These are phyloP conservation scores for Lasiodiplodia citricola DNA, from an alignment of 2,329 filamentous ascomycete genomes.

Conservation along the genomic window DNA sequence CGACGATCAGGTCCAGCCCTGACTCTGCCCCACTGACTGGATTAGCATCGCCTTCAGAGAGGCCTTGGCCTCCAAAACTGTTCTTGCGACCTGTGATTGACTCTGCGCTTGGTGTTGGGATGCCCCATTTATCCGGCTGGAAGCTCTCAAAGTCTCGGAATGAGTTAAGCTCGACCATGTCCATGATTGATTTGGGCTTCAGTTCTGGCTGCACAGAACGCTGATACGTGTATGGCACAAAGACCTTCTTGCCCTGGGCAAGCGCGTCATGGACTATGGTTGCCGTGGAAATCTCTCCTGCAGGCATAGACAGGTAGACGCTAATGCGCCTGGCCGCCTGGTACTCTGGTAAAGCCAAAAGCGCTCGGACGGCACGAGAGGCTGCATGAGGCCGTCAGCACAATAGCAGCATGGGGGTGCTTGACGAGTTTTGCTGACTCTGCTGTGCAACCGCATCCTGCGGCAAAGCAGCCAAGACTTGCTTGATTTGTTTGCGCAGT, in stretches of 20 bases:
- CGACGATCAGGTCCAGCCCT: constrained; percentile 81
- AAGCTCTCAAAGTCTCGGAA: constrained; percentile 79
- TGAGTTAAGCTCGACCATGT: constrained; percentile 83
- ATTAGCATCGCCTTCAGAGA: constrained; percentile 45
- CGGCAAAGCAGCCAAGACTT: constrained; percentile 65
- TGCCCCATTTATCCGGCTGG: constrained; percentile 85
- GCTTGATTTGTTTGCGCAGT: constrained; percentile 72
- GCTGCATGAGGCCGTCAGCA: constrained; percentile 55
- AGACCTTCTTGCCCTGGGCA: constrained; percentile 78
- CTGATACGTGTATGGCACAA: constrained; percentile 82
- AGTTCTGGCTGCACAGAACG: constrained; percentile 10
- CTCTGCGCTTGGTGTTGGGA: constrained; percentile 77
- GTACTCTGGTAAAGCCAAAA: constrained; percentile 76
- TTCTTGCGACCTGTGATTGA: constrained; percentile 72
- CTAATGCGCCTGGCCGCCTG: constrained; percentile 75
- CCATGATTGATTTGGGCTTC: constrained; percentile 78
- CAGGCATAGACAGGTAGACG: constrained; percentile 92
- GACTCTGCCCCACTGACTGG: constrained; percentile 31
- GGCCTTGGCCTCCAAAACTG: constrained; percentile 70
- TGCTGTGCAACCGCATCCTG: constrained; percentile 69
- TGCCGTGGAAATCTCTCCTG: constrained; percentile 82
- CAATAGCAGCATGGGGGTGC: neutral
- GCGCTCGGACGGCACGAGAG: constrained; percentile 64
- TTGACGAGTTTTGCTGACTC: constrained; percentile 62
- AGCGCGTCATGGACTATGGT: constrained; percentile 83